Base-by-base conservation (phyloP, 1,284 basidiomycete species). In the Boletus semigastroideus region DNA sequence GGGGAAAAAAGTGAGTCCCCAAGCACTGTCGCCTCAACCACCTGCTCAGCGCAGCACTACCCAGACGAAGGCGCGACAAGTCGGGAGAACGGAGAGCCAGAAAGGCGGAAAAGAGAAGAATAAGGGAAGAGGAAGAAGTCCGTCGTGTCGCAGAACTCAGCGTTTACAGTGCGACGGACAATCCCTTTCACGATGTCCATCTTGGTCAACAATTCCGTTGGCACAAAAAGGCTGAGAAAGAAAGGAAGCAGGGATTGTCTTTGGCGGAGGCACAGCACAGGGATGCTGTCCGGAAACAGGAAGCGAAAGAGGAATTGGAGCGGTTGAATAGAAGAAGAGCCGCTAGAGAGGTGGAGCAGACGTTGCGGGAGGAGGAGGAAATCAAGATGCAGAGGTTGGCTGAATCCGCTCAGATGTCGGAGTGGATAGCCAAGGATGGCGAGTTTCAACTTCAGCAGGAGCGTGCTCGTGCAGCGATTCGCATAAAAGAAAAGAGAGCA, bases 141-240 rank as follows among this genome's bases (percentile, higher is more conserved):
- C 86, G 92, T 38, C 85, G 90, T 63, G 84, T 94, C 10, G 92
- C 93, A 8, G 90, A 92, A 68, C 78, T 95, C 38, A 92, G 91
- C 59, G 86, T 94, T 56, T 98, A 98, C 76, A 94, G 92, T 61
- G 92, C 93, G 37, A 87, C 86, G 8, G 91, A 94, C 76, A 99
- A 99, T 66, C 96, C 96, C 0, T 99, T 99, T 78, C 92, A 98
- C 71, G 96, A 99, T 66, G 86, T 92, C 56, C 98, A 98, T 69
- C 83, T 98, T 27, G 88, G 86, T 20, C 92, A 98, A 65, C 91
- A 94, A 68, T 99, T 99, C 72, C 85, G 89, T 53, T 99, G 97
- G 97, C 92, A 94, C 72, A 99, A 99, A 79, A 99, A 99, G 76
- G 83, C 86, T 34, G 96, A 99, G 68, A 94, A 94, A 74, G 97